Conservation (phyloP, 1,284 basidiomycete species). For the Rhodotorula sp. region DNA sequence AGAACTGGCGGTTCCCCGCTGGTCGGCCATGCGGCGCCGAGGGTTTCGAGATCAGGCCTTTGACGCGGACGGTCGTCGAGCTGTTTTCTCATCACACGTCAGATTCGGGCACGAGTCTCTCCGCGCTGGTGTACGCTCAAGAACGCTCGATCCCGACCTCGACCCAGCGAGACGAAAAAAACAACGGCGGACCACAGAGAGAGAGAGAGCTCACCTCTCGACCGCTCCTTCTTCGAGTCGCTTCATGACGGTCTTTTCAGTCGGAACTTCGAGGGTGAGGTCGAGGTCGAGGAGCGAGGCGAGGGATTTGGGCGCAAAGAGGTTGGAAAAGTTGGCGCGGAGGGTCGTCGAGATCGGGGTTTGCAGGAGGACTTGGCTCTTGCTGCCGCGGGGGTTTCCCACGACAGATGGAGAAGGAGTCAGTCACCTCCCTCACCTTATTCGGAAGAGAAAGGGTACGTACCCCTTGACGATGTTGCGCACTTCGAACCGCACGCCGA, state of each 20-base stretch:
- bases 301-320: constrained; percentile 82
- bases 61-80: constrained; percentile 56
- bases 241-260: constrained; percentile 54
- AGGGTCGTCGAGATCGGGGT: constrained; percentile 67
- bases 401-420: too few species aligned
- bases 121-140: too few species aligned
- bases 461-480: constrained; percentile 73
- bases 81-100: background rate
- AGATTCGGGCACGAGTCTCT: too few species aligned
- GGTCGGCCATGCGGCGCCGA: constrained; percentile 67
- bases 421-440: too few species aligned
- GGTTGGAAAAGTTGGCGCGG: constrained; percentile 65
- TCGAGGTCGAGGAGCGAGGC: constrained; percentile 72
- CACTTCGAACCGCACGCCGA: constrained; percentile 70
- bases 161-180: background rate
- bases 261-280: constrained; percentile 66
- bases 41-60: constrained; percentile 78
- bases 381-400: constrained; percentile 57
- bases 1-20: constrained; percentile 83
- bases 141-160: too few species aligned
- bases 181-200: too few species aligned
- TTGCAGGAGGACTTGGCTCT: constrained; percentile 62
- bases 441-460: constrained; percentile 33
- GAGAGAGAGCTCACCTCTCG: background rate
- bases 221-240: constrained; percentile 11